These are phyloP conservation scores for Daldinia grandis DNA, from an alignment of 495 filamentous ascomycete species.

Conservation along the genomic window DNA sequence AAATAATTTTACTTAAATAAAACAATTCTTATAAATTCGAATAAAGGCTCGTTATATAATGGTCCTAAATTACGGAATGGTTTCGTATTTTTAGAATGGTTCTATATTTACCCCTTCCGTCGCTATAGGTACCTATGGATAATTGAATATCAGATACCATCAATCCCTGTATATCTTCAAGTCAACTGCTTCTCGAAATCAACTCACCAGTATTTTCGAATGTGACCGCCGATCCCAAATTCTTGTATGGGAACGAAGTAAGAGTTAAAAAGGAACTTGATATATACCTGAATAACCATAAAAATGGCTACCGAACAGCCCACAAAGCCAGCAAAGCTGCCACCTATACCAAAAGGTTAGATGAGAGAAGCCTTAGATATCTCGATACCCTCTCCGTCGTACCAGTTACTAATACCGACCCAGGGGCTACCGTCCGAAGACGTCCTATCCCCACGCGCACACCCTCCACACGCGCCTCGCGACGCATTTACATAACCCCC, in stretches of 20 bases:
- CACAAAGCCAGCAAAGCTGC: slow-evolving; percentile 53
- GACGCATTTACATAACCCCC: slow-evolving; percentile 79
- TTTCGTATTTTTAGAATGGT: too few species aligned
- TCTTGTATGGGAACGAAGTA: neutral
- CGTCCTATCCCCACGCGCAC: slow-evolving; percentile 64
- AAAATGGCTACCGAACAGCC: slow-evolving; percentile 20
- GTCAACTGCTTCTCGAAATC: neutral
- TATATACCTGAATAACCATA: neutral
- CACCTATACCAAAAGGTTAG: slow-evolving; percentile 58
- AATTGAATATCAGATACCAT: neutral
- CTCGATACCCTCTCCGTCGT: neutral
- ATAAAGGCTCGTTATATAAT: too few species aligned
- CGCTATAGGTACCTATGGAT: too few species aligned
- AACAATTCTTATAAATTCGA: too few species aligned
- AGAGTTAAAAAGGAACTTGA: neutral
- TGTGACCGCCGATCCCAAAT: neutral
- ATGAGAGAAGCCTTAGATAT: neutral
- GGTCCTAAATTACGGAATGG: too few species aligned
- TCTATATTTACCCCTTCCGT: too few species aligned
- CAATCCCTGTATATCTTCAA: neutral
- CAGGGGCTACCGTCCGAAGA: slow-evolving; percentile 72
- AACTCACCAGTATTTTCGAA: neutral
- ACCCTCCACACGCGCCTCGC: slow-evolving; percentile 45
- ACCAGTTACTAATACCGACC: neutral
- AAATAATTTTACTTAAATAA: too few species aligned